A percentile compares a stretch with the other conserved stretches of the same genome.
These are phyloP conservation scores for Cryptococcus maquisensis DNA, from an alignment of 1,284 basidiomycete species.

Conservation along the genomic window DNA sequence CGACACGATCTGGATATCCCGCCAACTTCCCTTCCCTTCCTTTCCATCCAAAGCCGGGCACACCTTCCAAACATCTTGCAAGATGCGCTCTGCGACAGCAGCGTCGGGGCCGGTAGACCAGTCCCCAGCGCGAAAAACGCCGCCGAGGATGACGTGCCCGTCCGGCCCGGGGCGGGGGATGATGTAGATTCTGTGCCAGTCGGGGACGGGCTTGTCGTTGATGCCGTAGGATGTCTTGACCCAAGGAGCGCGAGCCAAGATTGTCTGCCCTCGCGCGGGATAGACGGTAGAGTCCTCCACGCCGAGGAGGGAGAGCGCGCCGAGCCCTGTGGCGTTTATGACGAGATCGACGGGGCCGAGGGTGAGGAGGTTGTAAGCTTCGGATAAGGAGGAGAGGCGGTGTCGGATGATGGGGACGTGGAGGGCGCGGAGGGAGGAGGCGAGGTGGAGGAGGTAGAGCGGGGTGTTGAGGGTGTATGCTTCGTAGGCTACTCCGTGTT, in stretches of 20 bases:
- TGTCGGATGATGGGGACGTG: conserved; percentile 41
- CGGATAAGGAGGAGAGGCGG: conserved; percentile 41
- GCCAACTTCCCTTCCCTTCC: conserved; percentile 28
- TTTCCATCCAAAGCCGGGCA: conserved; percentile 42
- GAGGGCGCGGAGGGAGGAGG: conserved; percentile 25
- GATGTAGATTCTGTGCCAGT: conserved; percentile 32
- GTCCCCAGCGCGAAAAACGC: conserved; percentile 39
- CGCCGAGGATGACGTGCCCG: conserved; percentile 43
- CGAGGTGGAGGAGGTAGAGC: conserved; percentile 41
- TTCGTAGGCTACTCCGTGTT: conserved; percentile 41
- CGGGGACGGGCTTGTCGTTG: neutral
- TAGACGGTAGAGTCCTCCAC: conserved; percentile 68
- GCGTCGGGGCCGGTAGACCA: conserved; percentile 38
- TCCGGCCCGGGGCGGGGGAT: conserved; percentile 48
- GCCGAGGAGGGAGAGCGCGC: conserved; percentile 46
- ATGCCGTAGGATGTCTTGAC: conserved; percentile 24
- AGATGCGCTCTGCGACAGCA: conserved; percentile 39
- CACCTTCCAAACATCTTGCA: conserved; percentile 41
- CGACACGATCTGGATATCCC: conserved; percentile 53
- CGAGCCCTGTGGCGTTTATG: conserved; percentile 51
- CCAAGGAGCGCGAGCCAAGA: conserved; percentile 61
- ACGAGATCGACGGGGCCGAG: conserved; percentile 40
- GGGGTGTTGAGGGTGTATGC: conserved; percentile 49
- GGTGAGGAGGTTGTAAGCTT: conserved; percentile 39
- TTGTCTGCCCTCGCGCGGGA: conserved; percentile 82